A percentile compares a stretch with the other conserved stretches of the same genome.
phyloP scores from a whole-genome alignment of 129 eudicot genomes.

The Erigeron canadensis region DNA sequence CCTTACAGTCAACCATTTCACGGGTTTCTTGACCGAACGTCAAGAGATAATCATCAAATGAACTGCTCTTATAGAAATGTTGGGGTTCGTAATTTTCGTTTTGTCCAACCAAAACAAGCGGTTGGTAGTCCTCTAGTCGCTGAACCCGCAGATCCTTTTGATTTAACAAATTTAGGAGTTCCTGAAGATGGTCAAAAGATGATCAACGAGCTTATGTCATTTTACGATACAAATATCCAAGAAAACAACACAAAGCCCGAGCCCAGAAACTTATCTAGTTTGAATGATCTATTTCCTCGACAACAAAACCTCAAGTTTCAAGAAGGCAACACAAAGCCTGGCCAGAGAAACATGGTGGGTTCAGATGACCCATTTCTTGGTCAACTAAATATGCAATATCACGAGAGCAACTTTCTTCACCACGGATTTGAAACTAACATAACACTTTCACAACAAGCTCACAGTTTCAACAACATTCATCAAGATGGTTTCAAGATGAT shows the following conservation, averaged over 20 bases:
- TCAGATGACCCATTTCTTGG: slow-evolving; percentile 38
- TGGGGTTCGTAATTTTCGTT: slow-evolving; percentile 34
- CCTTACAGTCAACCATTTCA: slow-evolving; percentile 54
- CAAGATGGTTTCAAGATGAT: slow-evolving; percentile 48
- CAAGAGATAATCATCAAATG: slow-evolving; percentile 65
- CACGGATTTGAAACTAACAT: slow-evolving; percentile 44
- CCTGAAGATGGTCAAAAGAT: slow-evolving; percentile 80
- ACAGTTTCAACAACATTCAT: slow-evolving; percentile 31
- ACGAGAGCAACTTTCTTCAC: slow-evolving; percentile 32
- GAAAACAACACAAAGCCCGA: slow-evolving; percentile 31
- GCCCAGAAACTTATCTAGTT: neutral
- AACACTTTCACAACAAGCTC: slow-evolving; percentile 29
- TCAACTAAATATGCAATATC: slow-evolving; percentile 40
- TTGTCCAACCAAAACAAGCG: slow-evolving; percentile 37
- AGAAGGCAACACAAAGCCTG: slow-evolving; percentile 27
- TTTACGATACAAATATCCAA: slow-evolving; percentile 56
- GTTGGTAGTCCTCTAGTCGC: slow-evolving; percentile 4
- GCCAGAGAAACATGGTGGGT: slow-evolving; percentile 16
- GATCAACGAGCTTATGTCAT: slow-evolving; percentile 68
- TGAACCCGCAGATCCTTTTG: slow-evolving; percentile 35
- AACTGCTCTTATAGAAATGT: slow-evolving; percentile 41
- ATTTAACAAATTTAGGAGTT: slow-evolving; percentile 49
- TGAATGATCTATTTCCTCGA: slow-evolving; percentile 35
- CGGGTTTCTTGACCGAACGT: slow-evolving; percentile 56
- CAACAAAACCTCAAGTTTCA: slow-evolving; percentile 41